Conservation (phyloP, 495 filamentous ascomycete genomes). For the Aspergillus cavernicola region DNA sequence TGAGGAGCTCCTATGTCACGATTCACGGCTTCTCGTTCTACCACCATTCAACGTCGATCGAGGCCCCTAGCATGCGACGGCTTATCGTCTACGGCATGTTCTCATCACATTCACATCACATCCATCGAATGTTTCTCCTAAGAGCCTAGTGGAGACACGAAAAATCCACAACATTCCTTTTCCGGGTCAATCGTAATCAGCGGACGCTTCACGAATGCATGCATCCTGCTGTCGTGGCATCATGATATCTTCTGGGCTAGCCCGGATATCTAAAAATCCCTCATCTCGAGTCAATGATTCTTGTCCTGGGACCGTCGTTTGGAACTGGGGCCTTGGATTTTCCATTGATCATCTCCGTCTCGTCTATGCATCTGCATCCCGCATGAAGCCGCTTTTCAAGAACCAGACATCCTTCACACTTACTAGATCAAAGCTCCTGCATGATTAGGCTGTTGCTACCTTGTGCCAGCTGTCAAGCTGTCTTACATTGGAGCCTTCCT, state of each 20-base stretch:
- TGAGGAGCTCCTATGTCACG: slow-evolving; percentile 28
- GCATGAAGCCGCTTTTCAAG: slow-evolving; percentile 20
- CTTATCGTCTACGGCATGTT: slow-evolving; percentile 37
- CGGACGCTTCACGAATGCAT: slow-evolving; percentile 43
- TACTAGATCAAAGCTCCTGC: slow-evolving; percentile 38
- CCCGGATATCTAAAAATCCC: slow-evolving; percentile 40
- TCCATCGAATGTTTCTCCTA: slow-evolving; percentile 29
- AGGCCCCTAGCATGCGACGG: slow-evolving; percentile 34
- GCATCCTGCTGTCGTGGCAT: slow-evolving; percentile 39
- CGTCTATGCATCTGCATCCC: slow-evolving; percentile 17
- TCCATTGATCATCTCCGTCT: slow-evolving; percentile 36
- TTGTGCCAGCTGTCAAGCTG: slow-evolving; percentile 41
- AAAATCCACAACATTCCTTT: slow-evolving; percentile 32
- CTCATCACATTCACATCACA: slow-evolving; percentile 31
- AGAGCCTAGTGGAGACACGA: slow-evolving; percentile 41
- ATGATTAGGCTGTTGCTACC: slow-evolving; percentile 29
- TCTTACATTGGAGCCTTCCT: slow-evolving; percentile 33
- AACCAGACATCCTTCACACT: slow-evolving; percentile 16
- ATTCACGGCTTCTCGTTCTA: slow-evolving; percentile 18
- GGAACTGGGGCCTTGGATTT: slow-evolving; percentile 32
- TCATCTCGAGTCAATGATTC: slow-evolving; percentile 31
- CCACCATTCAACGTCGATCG: slow-evolving; percentile 35
- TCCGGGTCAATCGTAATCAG: slow-evolving; percentile 33
- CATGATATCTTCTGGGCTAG: slow-evolving; percentile 26
- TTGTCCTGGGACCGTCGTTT: slow-evolving; percentile 29